phyloP scores from a whole-genome alignment of 1,139 yeast species.

The Saccharomyces hybrid region DNA sequence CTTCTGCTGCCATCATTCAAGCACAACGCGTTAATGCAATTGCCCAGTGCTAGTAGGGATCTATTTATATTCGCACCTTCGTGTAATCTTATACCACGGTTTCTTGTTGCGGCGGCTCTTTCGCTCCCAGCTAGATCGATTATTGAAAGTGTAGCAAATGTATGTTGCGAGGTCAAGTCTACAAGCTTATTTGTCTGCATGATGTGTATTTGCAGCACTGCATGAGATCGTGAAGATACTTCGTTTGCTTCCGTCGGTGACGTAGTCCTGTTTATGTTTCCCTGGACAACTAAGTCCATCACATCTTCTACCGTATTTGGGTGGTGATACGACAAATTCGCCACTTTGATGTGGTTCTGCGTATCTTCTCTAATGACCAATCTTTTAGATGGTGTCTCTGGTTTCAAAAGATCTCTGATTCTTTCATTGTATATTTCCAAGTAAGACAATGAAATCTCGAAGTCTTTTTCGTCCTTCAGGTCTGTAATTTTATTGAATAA shows the following conservation, averaged over 20 bases:
- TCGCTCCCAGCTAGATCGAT: constrained; percentile 95
- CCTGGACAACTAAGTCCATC: constrained; percentile 66
- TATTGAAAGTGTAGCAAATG: constrained; percentile 72
- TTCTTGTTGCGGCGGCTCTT: constrained; percentile 82
- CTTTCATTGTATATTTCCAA: constrained; percentile 88
- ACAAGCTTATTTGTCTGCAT: constrained; percentile 51
- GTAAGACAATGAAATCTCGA: constrained; percentile 64
- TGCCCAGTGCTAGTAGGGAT: constrained; percentile 81
- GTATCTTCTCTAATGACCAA: constrained; percentile 68
- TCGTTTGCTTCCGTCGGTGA: constrained; percentile 90
- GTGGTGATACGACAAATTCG: constrained; percentile 60
- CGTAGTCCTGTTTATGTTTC: constrained; percentile 70
- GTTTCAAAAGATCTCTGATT: constrained; percentile 66
- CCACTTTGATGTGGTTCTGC: constrained; percentile 57
- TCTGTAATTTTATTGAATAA: constrained; percentile 55
- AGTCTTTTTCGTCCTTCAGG: constrained; percentile 44
- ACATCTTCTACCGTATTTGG: constrained; percentile 68
- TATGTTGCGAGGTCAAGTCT: constrained; percentile 58
- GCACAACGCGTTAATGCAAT: constrained; percentile 88
- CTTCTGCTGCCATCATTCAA: constrained; percentile 19
- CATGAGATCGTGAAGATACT: constrained; percentile 86
- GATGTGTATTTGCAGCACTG: constrained; percentile 77
- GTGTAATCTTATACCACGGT: constrained; percentile 66
- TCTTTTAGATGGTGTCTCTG: constrained; percentile 37
- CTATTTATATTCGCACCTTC: constrained; percentile 93